Evolutionary conservation across 768 basidiomycete genomes (phyloP), one percentile per base, ranked within the genome.

Genomic region (Pleurotus eryngii): DNA sequence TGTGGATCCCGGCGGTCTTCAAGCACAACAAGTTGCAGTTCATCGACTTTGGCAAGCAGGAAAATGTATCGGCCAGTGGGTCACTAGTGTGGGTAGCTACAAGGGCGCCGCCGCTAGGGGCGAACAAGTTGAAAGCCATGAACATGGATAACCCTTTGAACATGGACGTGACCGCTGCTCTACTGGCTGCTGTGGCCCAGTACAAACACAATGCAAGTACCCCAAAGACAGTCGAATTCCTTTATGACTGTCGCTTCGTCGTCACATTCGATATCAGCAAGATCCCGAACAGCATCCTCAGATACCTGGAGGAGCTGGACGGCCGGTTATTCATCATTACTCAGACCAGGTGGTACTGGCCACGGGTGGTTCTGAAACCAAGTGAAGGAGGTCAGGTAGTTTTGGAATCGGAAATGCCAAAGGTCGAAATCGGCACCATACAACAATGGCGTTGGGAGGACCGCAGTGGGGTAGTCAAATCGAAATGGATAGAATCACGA

Each of bases 161-260:
- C 7, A 60, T 77, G n/a, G 76, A 86, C 57, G 59, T 81, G 38
- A 84, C 83, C 26, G 27, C 60, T 9, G 35, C 30, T 3, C 49
- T 77, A 2, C 47, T 56, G 12, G 37, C 65, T 11, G 62, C 42
- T 42, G 58, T 64, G 42, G 24, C 49, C 20, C 47, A 51, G 3
- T 62, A 64, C 65, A 61, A 58, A 49, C 47, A 37, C 49, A 66
- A 45, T 20, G 40, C 42, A 55, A 55, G 46, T 42, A 67, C 49
- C 8, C 57, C 63, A 38, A 56, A 63, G 2, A 57, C 56, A 8
- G 46, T 77, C 12, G 70, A 79, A 20, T 49, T 85, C 11, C 70
- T 90, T 26, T 90, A 81, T 64, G 89, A 92, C 66, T 75, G 76
- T 61, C 84, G 90, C 5, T 92, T 88, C 67, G 62, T 82, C 3